Base-by-base conservation (phyloP, 2,329 filamentous ascomycete species). In the Arthrobotrys sphaeroides region DNA sequence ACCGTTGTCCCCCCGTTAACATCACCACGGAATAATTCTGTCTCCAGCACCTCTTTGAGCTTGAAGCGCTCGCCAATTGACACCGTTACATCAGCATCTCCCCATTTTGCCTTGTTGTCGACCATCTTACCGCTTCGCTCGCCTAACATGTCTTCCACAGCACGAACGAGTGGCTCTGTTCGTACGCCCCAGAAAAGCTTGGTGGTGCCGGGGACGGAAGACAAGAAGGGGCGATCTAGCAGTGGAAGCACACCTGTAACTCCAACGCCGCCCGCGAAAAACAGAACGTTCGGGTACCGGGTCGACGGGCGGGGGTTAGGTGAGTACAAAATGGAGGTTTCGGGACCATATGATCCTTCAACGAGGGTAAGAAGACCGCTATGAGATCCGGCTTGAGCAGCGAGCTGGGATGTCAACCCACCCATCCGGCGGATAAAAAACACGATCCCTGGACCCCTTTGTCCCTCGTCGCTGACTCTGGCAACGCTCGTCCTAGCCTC, bases 191-290 rank as follows among this genome's bases (percentile, higher is more conserved):
- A 65, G 43, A 36, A 65, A n/a, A 65, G 60, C n/a, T 42, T 65
- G 2, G 42, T 53, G 28, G 26, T 65, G 5, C 60, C 16, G 2
- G 24, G 45, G 5, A 13, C n/a, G 10, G 60, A 22, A 5, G 26
- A 1, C 7, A 65, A 24, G 33, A 40, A 49, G 4, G 26, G 60
- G 10, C 40, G 38, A 20, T 22, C 40, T 6, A 65, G 42, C 4
- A n/a, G 13, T 13, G 82, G 80, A 16, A 82, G 68, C 10, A 81
- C 76, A 5, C 80, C 80, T 2, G 80, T 81, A 6, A 82, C 78
- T 13, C 81, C 81, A 0, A 82, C 80, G 3, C 81, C 82, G 13
- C 82, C 81, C 0, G 81, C 81, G 5, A 82, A 78, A 49, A 78
- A 80, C 0, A 82, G 12, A 1, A 81, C 40, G 2, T 75, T 78